Percentiles rank a stretch among this genome's conserved stretches.
phyloP scores from a whole-genome alignment of 441 rosid species.

The Brassica hybrid region DNA sequence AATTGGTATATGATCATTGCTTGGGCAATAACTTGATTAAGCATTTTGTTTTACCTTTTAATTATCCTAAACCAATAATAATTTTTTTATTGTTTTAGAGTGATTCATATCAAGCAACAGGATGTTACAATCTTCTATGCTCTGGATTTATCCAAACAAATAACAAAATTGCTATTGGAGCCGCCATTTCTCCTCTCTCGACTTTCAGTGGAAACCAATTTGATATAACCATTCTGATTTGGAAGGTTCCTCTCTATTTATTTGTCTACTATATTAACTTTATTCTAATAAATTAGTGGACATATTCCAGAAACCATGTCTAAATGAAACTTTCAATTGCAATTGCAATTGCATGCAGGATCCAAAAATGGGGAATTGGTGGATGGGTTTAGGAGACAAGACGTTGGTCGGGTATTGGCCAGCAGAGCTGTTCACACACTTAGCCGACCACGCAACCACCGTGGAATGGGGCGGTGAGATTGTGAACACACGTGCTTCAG shows the following conservation, averaged over 20 bases:
- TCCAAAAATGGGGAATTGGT: slow-evolving; percentile 74
- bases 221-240: slow-evolving; percentile 69
- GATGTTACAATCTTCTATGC: slow-evolving; percentile 76
- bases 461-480: slow-evolving; percentile 85
- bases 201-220: slow-evolving; percentile 50
- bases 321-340: too few relatives aligned
- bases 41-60: neutral
- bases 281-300: neutral
- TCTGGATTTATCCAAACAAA: slow-evolving; percentile 74
- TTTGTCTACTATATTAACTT: neutral
- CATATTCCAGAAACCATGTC: too few relatives aligned
- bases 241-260: slow-evolving; percentile 54
- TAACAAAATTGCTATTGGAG: slow-evolving; percentile 70
- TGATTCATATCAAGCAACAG: slow-evolving; percentile 83
- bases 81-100: slow-evolving; percentile 42
- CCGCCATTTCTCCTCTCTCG: slow-evolving; percentile 74
- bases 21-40: neutral
- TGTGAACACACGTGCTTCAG: slow-evolving; percentile 66
- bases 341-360: slow-evolving; percentile 32
- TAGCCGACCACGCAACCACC: slow-evolving; percentile 71
- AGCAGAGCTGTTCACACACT: slow-evolving; percentile 70
- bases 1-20: slow-evolving; percentile 20
- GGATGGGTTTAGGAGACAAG: slow-evolving; percentile 78
- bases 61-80: neutral
- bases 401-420: slow-evolving; percentile 80